Conservation (phyloP, 805 yeast species). For the Nematodospora valgi region DNA sequence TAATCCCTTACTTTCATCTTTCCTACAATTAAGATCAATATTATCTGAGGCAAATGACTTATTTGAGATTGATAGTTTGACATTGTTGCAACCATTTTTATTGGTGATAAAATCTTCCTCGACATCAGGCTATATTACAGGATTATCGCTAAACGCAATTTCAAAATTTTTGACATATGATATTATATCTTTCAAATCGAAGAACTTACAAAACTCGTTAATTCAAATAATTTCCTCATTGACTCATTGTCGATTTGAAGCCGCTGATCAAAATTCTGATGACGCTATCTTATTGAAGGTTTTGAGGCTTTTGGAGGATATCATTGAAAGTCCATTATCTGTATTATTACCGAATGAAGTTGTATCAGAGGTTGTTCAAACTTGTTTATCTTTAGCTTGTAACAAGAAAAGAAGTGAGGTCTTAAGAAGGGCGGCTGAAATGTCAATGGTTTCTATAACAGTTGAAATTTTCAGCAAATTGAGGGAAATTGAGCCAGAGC, state of each 20-base stretch:
- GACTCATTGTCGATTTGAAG: slow-evolving; percentile 94
- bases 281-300: slow-evolving; percentile 88
- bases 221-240: slow-evolving; percentile 69
- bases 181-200: slow-evolving; percentile 54
- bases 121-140: slow-evolving; percentile 83
- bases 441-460: slow-evolving; percentile 69
- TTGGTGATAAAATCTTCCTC: slow-evolving; percentile 78
- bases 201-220: slow-evolving; percentile 54
- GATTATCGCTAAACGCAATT: slow-evolving; percentile 72
- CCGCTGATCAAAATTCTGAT: slow-evolving; percentile 87
- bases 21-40: slow-evolving; percentile 73
- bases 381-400: slow-evolving; percentile 87
- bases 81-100: slow-evolving; percentile 82
- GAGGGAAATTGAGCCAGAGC: slow-evolving; percentile 54
- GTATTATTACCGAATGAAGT: slow-evolving; percentile 73
- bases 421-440: slow-evolving; percentile 83
- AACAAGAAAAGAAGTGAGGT: slow-evolving; percentile 90
- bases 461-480: slow-evolving; percentile 63
- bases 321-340: slow-evolving; percentile 65
- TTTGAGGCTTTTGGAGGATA: slow-evolving; percentile 62
- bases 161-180: slow-evolving; percentile 69
- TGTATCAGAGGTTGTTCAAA: slow-evolving; percentile 84
- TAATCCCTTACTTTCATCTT: slow-evolving; percentile 71
- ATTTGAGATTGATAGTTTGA: slow-evolving; percentile 61
- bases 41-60: slow-evolving; percentile 53